phyloP scores from a whole-genome alignment of 148 eudicot genomes.

The Vaccinium vitisidaea region DNA sequence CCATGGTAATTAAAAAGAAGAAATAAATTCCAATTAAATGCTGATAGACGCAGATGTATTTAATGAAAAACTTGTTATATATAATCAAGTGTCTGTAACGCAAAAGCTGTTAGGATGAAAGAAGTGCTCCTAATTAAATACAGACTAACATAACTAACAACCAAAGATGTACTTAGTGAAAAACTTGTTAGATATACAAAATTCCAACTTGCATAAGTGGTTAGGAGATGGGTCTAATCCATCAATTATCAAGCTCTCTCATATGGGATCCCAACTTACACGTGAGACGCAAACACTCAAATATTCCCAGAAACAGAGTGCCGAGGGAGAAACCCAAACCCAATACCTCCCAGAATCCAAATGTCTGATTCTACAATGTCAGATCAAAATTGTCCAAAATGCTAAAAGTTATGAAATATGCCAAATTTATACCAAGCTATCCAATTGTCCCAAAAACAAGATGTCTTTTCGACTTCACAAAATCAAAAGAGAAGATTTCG shows the following conservation, averaged over 20 bases:
- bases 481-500: not conserved
- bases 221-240: not conserved
- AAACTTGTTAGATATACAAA: not conserved
- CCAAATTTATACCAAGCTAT: not conserved
- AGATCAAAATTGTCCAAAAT: not conserved
- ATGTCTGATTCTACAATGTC: not conserved
- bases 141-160: too few relatives aligned
- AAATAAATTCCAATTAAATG: not conserved
- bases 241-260: not conserved
- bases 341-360: not conserved
- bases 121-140: too few relatives aligned
- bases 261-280: not conserved
- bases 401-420: not conserved
- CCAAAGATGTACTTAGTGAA: too few relatives aligned
- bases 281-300: not conserved
- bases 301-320: not conserved
- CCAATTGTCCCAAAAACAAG: not conserved
- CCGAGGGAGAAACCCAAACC: not conserved
- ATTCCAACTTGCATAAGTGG: not conserved
- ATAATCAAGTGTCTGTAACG: too few relatives aligned
- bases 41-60: too few relatives aligned
- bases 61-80: too few relatives aligned
- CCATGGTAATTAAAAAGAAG: not conserved
- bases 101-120: too few relatives aligned
- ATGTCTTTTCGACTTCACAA: not conserved